Conservation (phyloP, 2,329 filamentous ascomycete species). For the Parascedosporium putredinis region DNA sequence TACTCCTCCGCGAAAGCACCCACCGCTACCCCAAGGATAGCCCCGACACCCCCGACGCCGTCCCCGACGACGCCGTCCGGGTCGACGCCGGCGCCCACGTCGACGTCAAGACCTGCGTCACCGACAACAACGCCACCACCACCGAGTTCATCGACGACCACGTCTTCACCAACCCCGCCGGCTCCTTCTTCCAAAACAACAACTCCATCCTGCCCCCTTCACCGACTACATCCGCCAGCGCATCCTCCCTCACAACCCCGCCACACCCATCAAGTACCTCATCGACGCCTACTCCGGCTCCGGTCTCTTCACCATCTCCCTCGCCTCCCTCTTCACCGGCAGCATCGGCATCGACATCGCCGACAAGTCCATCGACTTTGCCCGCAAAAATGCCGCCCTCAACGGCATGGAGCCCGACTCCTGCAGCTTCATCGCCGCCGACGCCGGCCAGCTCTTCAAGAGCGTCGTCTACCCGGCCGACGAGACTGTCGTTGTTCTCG, state of each 20-base stretch:
- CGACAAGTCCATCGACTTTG: slow-evolving; percentile 64
- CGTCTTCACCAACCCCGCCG: slow-evolving; percentile 82
- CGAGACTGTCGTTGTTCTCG: slow-evolving; percentile 87
- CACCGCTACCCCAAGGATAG: slow-evolving; percentile 47
- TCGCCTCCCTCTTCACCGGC: slow-evolving; percentile 73
- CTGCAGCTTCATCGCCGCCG: slow-evolving; percentile 79
- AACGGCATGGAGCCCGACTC: slow-evolving; percentile 60
- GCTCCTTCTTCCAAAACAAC: slow-evolving; percentile 98
- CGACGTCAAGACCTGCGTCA: slow-evolving; percentile 82
- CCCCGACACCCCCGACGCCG: slow-evolving; percentile 16
- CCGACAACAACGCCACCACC: slow-evolving; percentile 69
- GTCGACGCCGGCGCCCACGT: slow-evolving; percentile 47
- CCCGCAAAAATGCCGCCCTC: slow-evolving; percentile 64
- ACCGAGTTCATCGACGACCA: slow-evolving; percentile 83
- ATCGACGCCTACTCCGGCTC: slow-evolving; percentile 98
- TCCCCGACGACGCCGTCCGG: slow-evolving; percentile 27
- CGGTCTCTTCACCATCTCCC: slow-evolving; percentile 91
- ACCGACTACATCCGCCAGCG: slow-evolving; percentile 77
- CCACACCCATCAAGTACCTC: slow-evolving; percentile 59
- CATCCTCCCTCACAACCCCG: slow-evolving; percentile 47
- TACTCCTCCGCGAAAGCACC: slow-evolving; percentile 82
- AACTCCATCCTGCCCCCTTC: slow-evolving; percentile 89
- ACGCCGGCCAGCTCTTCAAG: slow-evolving; percentile 74
- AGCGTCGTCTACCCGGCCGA: slow-evolving; percentile 61
- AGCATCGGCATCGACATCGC: slow-evolving; percentile 89